Conservation (phyloP, 2,329 filamentous ascomycete species). For the Podosphaera aphanis region DNA sequence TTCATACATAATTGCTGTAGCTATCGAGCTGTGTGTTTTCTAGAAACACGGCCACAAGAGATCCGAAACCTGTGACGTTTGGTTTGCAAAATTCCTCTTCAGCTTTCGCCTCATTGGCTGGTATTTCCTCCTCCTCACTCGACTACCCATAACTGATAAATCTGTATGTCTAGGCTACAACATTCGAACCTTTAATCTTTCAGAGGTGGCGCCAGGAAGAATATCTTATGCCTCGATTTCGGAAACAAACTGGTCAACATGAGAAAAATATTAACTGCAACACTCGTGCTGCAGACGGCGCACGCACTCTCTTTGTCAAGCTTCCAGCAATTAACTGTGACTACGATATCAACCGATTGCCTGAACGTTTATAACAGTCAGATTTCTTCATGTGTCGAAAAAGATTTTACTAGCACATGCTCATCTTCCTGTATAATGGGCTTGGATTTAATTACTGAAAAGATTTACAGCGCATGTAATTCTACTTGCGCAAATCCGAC, state of each 20-base stretch:
- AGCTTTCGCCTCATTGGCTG: background rate
- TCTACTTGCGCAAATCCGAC: slow-evolving; percentile 7
- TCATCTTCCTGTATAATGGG: slow-evolving; percentile 10
- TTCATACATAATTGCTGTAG: background rate
- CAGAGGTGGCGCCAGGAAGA: slow-evolving; percentile 4
- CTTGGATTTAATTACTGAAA: slow-evolving; percentile 5
- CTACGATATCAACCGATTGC: slow-evolving; percentile 9
- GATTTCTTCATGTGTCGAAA: slow-evolving; percentile 10
- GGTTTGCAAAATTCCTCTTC: background rate
- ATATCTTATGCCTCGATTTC: slow-evolving; percentile 4
- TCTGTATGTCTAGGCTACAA: background rate
- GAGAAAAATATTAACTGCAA: slow-evolving; percentile 5
- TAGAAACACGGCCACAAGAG: background rate
- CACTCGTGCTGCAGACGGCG: slow-evolving; percentile 6
- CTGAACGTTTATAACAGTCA: slow-evolving; percentile 10
- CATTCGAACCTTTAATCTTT: background rate
- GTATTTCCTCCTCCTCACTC: background rate
- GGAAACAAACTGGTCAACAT: slow-evolving; percentile 5
- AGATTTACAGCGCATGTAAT: slow-evolving; percentile 8
- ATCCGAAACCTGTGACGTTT: background rate
- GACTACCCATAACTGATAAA: background rate
- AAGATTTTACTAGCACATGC: slow-evolving; percentile 13
- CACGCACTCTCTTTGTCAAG: slow-evolving; percentile 14
- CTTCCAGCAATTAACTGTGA: slow-evolving; percentile 12
- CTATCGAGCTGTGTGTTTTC: background rate